A percentile compares a stretch with the other conserved stretches of the same genome.
Conservation (phyloP, 306 rosid genomes). For the Vigna reflexopilosa region DNA sequence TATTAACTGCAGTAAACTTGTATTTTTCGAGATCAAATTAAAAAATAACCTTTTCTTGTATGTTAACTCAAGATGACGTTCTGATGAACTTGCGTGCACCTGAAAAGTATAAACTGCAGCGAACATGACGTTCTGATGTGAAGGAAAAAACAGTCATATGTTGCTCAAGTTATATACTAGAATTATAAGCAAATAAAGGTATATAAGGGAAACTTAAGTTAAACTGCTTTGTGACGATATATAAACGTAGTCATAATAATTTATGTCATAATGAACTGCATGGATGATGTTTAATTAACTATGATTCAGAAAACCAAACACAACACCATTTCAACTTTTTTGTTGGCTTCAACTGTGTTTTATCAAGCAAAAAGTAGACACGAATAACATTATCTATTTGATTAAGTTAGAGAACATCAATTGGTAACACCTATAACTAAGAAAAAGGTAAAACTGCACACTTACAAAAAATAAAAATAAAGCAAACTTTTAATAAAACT, state of each 20-base stretch:
- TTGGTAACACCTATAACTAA: neutral
- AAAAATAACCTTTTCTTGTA: too few relatives aligned
- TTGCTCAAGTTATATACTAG: too few relatives aligned
- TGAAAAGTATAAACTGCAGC: too few relatives aligned
- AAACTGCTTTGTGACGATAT: neutral
- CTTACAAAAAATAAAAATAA: too few relatives aligned
- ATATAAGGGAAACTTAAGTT: neutral
- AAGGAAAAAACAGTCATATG: too few relatives aligned
- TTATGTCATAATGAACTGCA: neutral
- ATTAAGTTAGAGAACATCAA: neutral
- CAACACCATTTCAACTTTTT: conserved; percentile 12
- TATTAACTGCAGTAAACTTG: neutral
- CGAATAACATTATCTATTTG: neutral
- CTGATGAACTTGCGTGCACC: too few relatives aligned
- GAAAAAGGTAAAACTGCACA: neutral
- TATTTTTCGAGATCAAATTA: neutral
- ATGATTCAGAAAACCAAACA: neutral
- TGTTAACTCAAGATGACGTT: too few relatives aligned
- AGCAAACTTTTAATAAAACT: neutral
- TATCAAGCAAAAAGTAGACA: neutral
- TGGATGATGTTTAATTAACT: neutral
- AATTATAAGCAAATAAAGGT: too few relatives aligned
- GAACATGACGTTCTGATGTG: too few relatives aligned
- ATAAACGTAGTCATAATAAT: neutral
- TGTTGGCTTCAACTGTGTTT: neutral